These are phyloP conservation scores for Turnera subulata DNA, from an alignment of 345 rosid genomes.

Conservation along the genomic window DNA sequence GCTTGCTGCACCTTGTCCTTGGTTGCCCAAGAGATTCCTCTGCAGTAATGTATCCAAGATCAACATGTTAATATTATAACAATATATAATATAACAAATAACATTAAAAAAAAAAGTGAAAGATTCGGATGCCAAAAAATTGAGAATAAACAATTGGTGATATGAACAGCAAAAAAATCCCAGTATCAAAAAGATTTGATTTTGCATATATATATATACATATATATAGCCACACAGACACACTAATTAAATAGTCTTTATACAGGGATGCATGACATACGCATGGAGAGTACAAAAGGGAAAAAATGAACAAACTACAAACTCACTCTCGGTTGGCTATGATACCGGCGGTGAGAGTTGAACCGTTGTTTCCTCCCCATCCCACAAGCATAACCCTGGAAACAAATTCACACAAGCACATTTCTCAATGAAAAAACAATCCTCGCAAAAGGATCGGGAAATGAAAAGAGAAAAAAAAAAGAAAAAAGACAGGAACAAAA, in stretches of 20 bases:
- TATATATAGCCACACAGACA: no score
- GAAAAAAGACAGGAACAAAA: neutral
- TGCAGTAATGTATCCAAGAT: constrained; percentile 17
- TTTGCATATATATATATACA: no score
- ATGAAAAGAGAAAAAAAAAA: no score
- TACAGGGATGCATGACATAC: no score
- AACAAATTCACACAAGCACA: no score
- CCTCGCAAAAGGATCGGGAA: no score
- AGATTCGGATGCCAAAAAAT: constrained; percentile 5
- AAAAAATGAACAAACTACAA: no score
- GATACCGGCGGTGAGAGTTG: constrained; percentile 84
- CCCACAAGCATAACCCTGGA: constrained; percentile 94
- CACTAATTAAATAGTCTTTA: no score
- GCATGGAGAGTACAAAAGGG: neutral
- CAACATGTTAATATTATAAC: neutral
- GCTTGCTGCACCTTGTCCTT: constrained; percentile 98
- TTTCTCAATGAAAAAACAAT: no score
- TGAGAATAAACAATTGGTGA: neutral
- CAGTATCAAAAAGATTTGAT: no score
- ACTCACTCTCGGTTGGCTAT: constrained; percentile 92
- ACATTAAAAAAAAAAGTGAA: neutral
- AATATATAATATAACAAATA: no score
- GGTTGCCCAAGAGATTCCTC: constrained; percentile 99
- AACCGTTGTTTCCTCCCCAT: constrained; percentile 97
- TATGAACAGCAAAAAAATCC: no score